These are phyloP conservation scores for Ramaria sp. DNA, from an alignment of 768 basidiomycete species.

Conservation along the genomic window DNA sequence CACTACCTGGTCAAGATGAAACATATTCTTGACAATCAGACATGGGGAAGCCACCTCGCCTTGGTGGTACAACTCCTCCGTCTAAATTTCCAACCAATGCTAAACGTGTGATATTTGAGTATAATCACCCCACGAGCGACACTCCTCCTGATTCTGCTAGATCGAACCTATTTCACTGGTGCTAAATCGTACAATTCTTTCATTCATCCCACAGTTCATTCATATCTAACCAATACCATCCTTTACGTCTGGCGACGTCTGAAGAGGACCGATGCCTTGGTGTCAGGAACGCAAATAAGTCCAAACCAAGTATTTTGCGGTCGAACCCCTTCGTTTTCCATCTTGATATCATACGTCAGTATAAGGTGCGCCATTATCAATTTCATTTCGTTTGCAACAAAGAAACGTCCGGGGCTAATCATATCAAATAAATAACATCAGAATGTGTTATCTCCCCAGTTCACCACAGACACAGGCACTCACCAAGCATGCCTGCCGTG, in stretches of 20 bases:
- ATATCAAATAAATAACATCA: background rate
- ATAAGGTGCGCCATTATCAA: constrained; percentile 14
- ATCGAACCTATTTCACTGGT: no score
- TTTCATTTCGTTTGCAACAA: constrained; percentile 13
- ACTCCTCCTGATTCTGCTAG: no score
- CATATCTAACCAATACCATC: no score
- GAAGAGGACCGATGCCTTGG: constrained; percentile 17
- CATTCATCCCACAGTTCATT: no score
- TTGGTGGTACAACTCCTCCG: no score
- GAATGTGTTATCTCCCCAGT: background rate
- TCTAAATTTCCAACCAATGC: no score
- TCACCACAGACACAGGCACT: background rate
- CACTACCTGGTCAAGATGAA: no score
- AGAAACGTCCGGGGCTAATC: constrained; percentile 13
- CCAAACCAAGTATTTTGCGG: constrained; percentile 15
- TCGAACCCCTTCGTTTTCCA: constrained; percentile 17
- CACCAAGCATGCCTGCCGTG: constrained; percentile 11
- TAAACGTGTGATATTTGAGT: no score
- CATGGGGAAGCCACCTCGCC: no score
- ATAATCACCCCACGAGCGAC: no score
- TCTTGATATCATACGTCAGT: constrained; percentile 22
- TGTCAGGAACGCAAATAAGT: constrained; percentile 13
- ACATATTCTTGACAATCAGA: no score
- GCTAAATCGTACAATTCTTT: no score
- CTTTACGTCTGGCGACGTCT: constrained; percentile 1